Base-by-base conservation (phyloP, 768 basidiomycete species). In the Grammothele lineata region DNA sequence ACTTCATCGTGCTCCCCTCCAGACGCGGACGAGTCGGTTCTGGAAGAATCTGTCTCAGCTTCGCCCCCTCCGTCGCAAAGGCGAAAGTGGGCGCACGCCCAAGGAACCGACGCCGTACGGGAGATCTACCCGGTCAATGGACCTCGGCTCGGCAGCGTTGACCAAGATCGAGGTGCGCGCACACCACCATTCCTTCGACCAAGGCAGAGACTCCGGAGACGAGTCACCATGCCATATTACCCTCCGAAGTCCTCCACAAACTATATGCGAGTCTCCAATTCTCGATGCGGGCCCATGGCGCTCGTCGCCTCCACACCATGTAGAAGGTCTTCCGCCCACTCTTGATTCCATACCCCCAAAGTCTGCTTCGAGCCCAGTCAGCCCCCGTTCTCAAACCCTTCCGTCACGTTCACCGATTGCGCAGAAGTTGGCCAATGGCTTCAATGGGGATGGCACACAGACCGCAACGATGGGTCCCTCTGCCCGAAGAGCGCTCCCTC, bases 21-120 rank as follows among this genome's bases (percentile, higher is more conserved):
- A 64, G 62, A 37, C 50, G 14, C 54, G 56, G 33, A 59, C 62
- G 36, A 56, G 57, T 44, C 54, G 56, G 43, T 56, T 64, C 40
- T 35, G 62, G 45, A 62, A 59, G 51, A 60, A 59, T 26, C 51
- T 64, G 17, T 57, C 61, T 24, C 41, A 53, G 14, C 23, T 62
- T 12, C 50, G 48, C 25, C 24, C 40, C 5, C 9, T 19, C 11
- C 49, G 54, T 14, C 46, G 47, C 32, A 53, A 54, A 45, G 51
- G 55, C 50, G 57, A 59, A 15, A 50, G 9, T 32, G 15, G 36
- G 40, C 47, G 45, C 23, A 25, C 37, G 21, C 17, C 40, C 19
- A 26, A 25, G 4, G 40, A 40, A 25, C 36, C 23, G 40, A 26
- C 40, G 23, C 18, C 41, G 25, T 46, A 51, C 49, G 35, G 22